These are phyloP conservation scores for Jimgerdemannia flammicorona DNA, from an alignment of 192 early-diverging fungal species.

Conservation along the genomic window DNA sequence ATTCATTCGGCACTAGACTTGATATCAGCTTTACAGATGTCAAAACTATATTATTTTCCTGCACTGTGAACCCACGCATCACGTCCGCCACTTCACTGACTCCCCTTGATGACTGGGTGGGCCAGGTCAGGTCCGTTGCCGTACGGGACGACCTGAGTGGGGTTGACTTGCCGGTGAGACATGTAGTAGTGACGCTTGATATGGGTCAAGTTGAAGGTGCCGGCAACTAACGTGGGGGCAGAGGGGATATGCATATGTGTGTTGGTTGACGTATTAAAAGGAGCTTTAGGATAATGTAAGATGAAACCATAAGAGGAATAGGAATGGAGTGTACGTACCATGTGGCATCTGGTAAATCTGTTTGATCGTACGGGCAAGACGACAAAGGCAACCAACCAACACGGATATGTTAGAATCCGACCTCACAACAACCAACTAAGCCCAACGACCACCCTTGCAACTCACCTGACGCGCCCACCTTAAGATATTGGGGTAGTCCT, in stretches of 20 bases:
- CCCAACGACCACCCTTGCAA: neutral
- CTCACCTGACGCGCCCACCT: conserved; percentile 60
- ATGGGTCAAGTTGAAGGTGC: conserved; percentile 92
- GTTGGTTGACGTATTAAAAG: neutral
- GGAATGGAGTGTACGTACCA: conserved; percentile 11
- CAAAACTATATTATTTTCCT: too few relatives aligned
- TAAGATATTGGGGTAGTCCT: conserved; percentile 86
- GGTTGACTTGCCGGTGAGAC: conserved; percentile 92
- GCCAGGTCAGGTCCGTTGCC: conserved; percentile 58
- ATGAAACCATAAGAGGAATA: neutral
- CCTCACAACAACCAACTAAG: too few relatives aligned
- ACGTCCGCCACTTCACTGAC: too few relatives aligned
- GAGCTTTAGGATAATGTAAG: too few relatives aligned
- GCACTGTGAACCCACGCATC: too few relatives aligned
- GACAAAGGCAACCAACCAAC: neutral
- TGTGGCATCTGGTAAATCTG: conserved; percentile 79
- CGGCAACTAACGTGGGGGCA: conserved; percentile 36
- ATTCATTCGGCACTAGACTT: too few relatives aligned
- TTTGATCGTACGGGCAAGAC: neutral
- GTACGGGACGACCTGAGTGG: conserved; percentile 73
- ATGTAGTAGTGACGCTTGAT: conserved; percentile 95
- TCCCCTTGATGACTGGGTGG: conserved; percentile 6
- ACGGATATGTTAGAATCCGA: neutral
- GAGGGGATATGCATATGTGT: neutral
- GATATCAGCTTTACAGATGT: too few relatives aligned